A percentile compares a stretch with the other conserved stretches of the same genome.
phyloP scores from a whole-genome alignment of 2,329 filamentous ascomycete species.

The Colletotrichum cuscutae region DNA sequence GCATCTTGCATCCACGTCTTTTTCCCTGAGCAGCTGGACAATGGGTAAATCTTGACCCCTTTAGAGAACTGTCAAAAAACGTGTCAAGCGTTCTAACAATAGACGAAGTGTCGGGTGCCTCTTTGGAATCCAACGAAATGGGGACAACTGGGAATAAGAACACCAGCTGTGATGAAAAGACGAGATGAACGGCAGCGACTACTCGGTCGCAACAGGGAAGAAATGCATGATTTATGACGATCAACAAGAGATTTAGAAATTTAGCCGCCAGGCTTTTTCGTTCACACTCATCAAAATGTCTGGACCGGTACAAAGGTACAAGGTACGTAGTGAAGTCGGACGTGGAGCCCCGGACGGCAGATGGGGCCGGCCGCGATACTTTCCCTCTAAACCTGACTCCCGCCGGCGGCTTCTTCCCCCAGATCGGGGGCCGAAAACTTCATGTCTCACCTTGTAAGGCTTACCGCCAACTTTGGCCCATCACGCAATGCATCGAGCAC shows the following conservation, averaged over 20 bases:
- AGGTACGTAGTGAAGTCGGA: background rate
- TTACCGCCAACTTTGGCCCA: background rate
- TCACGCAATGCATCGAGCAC: background rate
- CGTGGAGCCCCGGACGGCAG: conserved; percentile 2
- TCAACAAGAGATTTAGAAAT: background rate
- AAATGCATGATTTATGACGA: conserved; percentile 6
- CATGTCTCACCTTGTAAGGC: conserved; percentile 20
- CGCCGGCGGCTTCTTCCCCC: background rate
- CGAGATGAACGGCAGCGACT: background rate
- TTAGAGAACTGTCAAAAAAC: background rate
- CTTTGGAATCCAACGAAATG: background rate
- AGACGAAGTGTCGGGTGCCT: background rate
- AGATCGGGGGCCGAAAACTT: conserved; percentile 26
- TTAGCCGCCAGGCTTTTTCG: background rate
- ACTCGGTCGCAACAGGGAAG: background rate
- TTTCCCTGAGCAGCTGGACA: background rate
- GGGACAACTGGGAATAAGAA: background rate
- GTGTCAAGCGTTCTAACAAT: background rate
- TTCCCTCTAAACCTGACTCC: background rate
- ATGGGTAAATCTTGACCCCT: background rate
- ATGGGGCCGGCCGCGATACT: conserved; percentile 7
- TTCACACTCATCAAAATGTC: background rate
- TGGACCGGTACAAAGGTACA: background rate
- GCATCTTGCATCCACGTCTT: background rate
- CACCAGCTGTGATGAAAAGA: too few species aligned